phyloP scores from a whole-genome alignment of 2,329 filamentous ascomycete species.

The Trichophyton rubrum region DNA sequence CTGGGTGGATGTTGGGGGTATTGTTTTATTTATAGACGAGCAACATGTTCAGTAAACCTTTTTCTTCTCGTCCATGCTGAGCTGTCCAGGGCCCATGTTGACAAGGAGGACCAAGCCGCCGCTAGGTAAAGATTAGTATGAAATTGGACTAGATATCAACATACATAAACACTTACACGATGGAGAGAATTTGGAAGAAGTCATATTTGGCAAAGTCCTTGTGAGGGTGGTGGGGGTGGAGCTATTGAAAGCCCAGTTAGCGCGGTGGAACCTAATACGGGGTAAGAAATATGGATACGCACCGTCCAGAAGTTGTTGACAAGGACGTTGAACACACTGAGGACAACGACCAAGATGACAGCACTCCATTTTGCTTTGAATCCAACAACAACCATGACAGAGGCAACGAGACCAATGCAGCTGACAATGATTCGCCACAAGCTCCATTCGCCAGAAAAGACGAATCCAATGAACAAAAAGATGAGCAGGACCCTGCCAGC shows the following conservation, averaged over 20 bases:
- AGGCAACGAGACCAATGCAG: slow-evolving; percentile 73
- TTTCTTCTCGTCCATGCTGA: slow-evolving; percentile 99
- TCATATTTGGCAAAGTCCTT: slow-evolving; percentile 99
- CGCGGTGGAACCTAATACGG: neutral
- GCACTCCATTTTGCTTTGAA: slow-evolving; percentile 99
- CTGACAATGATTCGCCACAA: slow-evolving; percentile 78
- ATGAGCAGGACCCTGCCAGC: slow-evolving; percentile 90
- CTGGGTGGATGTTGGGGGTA: neutral
- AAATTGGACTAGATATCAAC: neutral
- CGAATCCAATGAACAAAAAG: slow-evolving; percentile 93
- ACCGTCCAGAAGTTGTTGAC: slow-evolving; percentile 99
- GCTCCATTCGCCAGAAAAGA: slow-evolving; percentile 89
- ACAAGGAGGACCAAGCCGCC: slow-evolving; percentile 90
- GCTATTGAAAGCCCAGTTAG: slow-evolving; percentile 38
- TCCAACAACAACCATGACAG: slow-evolving; percentile 95
- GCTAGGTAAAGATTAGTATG: slow-evolving; percentile 24
- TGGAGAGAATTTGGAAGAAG: slow-evolving; percentile 99
- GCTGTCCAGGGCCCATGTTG: slow-evolving; percentile 95
- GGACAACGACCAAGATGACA: slow-evolving; percentile 82
- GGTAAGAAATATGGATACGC: slow-evolving; percentile 33
- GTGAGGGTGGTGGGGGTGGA: slow-evolving; percentile 95
- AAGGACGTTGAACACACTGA: slow-evolving; percentile 91
- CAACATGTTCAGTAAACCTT: slow-evolving; percentile 69
- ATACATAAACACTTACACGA: slow-evolving; percentile 51
- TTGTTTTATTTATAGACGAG: neutral